Base-by-base conservation (phyloP, 306 rosid species). In the Medicago ruthenica region DNA sequence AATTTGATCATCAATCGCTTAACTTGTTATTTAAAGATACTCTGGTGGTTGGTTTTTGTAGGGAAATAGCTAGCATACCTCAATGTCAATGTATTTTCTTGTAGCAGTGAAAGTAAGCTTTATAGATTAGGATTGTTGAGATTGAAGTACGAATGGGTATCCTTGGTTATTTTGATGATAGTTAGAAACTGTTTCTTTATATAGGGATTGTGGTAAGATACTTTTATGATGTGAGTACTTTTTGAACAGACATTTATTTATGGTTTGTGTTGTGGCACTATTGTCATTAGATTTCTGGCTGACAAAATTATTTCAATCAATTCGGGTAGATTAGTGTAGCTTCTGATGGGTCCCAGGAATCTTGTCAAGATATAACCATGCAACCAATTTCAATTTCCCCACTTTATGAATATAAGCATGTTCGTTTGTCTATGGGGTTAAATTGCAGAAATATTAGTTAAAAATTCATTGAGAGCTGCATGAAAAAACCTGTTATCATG, bases 161-260 rank as follows among this genome's bases (percentile, higher is more conserved):
- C 70, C 5, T 64, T 37, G 27, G 13, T 64, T 64, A 8, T 64
- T 64, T n/a, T 64, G n/a, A 64, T 64, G 70, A 39, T 37, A 37
- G 67, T 65, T 40, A 40, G 53, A 41, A 42, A 21, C 55, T 34
- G 21, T n/a, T 34, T 62, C 44, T n/a, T 34, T 61, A 61, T 61
- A 61, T 61, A 36, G 24, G 44, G 22, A 62, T 34, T 8, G 21
- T 62, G 20, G 12, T 34, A 31, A 9, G 45, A 34, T 62, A 8
- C 16, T 62, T 12, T 34, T 21, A 34, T 36, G 45, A 36, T 60
- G 66, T 6, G 68, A 62, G 44, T 14, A 62, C 68, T 36, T 61
- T 61, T 42, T 24, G 67, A 61, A 34, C 18, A 61, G 67, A 34
- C 65, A 59, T 22, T 27, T 27, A 27, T 31, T 2, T 61, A 61